Evolutionary conservation across 345 rosid genomes (phyloP).

Genomic region (Firmiana major): DNA sequence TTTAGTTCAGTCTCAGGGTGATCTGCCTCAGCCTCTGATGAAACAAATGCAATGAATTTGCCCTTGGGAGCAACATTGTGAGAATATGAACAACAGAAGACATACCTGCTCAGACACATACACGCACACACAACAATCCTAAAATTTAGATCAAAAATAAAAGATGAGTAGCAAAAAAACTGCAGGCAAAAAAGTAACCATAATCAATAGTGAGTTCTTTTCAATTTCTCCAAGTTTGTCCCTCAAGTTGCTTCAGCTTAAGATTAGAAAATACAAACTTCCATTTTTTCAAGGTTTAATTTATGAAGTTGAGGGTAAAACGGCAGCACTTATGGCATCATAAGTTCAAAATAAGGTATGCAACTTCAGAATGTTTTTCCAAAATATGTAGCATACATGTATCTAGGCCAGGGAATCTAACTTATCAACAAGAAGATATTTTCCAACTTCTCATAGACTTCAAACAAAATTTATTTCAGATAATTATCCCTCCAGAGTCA

Average conservation of each 20-base stretch:
- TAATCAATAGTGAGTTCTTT: neutral
- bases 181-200: neutral
- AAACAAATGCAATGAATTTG: conserved; percentile 92
- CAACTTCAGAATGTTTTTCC: neutral
- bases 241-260: neutral
- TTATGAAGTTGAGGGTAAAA: neutral
- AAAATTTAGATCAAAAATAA: neutral
- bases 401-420: neutral
- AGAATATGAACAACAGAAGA: conserved; percentile 91
- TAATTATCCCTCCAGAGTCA: neutral
- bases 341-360: neutral
- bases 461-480: neutral
- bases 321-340: neutral
- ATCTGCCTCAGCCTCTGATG: conserved; percentile 91
- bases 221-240: neutral
- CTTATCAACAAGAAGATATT: neutral
- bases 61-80: conserved; percentile 98
- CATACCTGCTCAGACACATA: conserved; percentile 29
- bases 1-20: conserved; percentile 73
- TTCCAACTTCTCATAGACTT: neutral
- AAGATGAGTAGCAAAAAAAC: neutral
- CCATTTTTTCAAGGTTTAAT: too few relatives aligned
- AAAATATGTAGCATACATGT: neutral
- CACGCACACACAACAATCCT: neutral
- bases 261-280: neutral